Evolutionary conservation across 2,329 filamentous ascomycete genomes (phyloP), one percentile per base, ranked within the genome.

Genomic region (Tolypocladium paradoxum): DNA sequence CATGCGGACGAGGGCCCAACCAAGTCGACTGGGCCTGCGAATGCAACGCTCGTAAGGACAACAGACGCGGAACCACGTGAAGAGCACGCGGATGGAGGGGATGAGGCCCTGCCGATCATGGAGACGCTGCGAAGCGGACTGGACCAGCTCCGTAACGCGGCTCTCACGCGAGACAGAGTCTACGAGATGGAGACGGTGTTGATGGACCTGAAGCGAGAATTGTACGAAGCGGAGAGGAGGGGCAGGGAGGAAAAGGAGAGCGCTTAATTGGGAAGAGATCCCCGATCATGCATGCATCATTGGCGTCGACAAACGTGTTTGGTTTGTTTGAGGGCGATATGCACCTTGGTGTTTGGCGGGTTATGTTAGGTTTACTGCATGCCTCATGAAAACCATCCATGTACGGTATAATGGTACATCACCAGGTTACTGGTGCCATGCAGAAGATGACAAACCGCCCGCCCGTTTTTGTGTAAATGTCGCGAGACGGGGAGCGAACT

Each of bases 151-250:
- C 78, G 76, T 52, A 71, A 70, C 31, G 74, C 83, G 24, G 73
- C 78, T 18, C 69, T 95, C 43, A 82, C 82, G 18, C 76, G 81
- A 12, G 74, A 79, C 12, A 83, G 88, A 56, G 80, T 90, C 51
- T 77, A 83, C 55, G 77, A 85, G 64, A 76, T 93, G 58, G 88
- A 93, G 63, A 85, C 91, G 64, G 72, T 89, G 61, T 76, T 93
- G 64, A 88, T 91, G 73, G 86, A 92, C 65, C 81, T 92, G 58
- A 85, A 87, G 66, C 77, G 80, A 57, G 83, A 87, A 65, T 76
- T 91, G 50, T 87, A 87, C 65, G 81, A 84, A 53, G 88, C 88
- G 18, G 83, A 83, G 61, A 74, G 74, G 61, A 76, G 86, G 56
- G 77, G 79, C 37, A 68, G 76, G 55, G 57, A 52, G 12, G 43